Base-by-base conservation (phyloP, 805 yeast species). In the Trichomonascus vanleenenianus region DNA sequence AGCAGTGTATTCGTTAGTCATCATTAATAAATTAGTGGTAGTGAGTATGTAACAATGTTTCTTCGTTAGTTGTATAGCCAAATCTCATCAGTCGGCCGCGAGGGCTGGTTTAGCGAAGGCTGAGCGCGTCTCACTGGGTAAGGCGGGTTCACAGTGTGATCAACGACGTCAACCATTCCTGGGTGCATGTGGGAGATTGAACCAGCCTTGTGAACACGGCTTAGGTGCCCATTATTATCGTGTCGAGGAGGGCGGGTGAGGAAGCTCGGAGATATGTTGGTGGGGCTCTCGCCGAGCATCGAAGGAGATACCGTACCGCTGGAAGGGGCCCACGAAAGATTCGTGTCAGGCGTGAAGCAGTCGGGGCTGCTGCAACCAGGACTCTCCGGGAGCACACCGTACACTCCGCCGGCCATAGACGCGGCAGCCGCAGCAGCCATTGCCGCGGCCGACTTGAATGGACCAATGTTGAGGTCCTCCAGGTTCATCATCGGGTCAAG, bases 361-460 rank as follows among this genome's bases (percentile, higher is more conserved):
- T 49, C 52, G 3, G 42, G 32, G 5, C 34, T 19, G 9, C 22
- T 36, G 8, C 19, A 6, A 4, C 39, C 35, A 9, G 49, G 49
- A 14, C 47, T 41, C 20, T 34, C 31, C 2, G 42, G 39, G 4
- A 25, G 40, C 15, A 30, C 20, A 12, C 30, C 18, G 2, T 33
- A 40, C 30, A n/a, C 42, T 2, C 38, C 47, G 1, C 49, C 50
- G 9, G 38, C 32, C 33, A 50, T 22, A 3, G 47, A 50, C 5
- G 49, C 50, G 12, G 53, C 54, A 8, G 48, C 52, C 2, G 51
- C 53, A 11, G 53, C 54, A 7, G 50, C 50, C 43, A 50, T 39
- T 10, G 54, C 48, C 8, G 48, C 50, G 3, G 45, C 54, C 9
- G 41, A 39, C 39, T 34, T 30, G 33, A 45, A 50, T 3, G 45